phyloP scores from a whole-genome alignment of 116 monocot genomes.

The Zostera marina region DNA sequence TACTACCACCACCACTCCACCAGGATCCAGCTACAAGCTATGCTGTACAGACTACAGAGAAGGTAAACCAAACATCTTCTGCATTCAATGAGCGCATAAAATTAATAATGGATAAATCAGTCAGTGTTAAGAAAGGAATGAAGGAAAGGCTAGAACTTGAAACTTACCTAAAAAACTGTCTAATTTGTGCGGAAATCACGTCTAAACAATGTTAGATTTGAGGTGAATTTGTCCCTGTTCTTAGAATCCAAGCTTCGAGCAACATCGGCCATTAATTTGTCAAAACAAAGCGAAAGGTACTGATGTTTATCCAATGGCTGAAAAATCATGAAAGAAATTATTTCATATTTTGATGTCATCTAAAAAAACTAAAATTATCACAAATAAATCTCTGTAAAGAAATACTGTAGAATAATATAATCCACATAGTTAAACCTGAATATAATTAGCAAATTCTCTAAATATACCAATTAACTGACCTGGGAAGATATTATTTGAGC shows the following conservation, averaged over 20 bases:
- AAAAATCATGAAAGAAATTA: conserved; percentile 4
- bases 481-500: conserved; percentile 76
- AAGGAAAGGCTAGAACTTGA: too few relatives aligned
- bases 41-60: too few relatives aligned
- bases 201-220: conserved; percentile 72
- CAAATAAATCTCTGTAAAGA: not conserved
- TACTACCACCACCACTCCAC: too few relatives aligned
- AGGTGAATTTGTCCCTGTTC: conserved; percentile 88
- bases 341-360: not conserved
- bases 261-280: conserved; percentile 91
- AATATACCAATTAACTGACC: conserved; percentile 23
- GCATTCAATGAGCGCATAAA: not conserved
- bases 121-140: too few relatives aligned
- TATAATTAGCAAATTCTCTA: not conserved
- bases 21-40: too few relatives aligned
- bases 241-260: conserved; percentile 79
- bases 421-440: not conserved
- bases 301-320: conserved; percentile 83
- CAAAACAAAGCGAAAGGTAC: conserved; percentile 61
- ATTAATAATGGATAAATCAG: not conserved
- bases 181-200: conserved; percentile 83
- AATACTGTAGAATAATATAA: too few relatives aligned
- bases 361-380: not conserved
- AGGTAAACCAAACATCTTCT: not conserved
- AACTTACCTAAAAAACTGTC: not conserved